Percentiles rank a stretch among this genome's conserved stretches.
Evolutionary conservation across 2,329 filamentous ascomycete genomes (phyloP).

Genomic region (Emmonsiellopsis sp.): DNA sequence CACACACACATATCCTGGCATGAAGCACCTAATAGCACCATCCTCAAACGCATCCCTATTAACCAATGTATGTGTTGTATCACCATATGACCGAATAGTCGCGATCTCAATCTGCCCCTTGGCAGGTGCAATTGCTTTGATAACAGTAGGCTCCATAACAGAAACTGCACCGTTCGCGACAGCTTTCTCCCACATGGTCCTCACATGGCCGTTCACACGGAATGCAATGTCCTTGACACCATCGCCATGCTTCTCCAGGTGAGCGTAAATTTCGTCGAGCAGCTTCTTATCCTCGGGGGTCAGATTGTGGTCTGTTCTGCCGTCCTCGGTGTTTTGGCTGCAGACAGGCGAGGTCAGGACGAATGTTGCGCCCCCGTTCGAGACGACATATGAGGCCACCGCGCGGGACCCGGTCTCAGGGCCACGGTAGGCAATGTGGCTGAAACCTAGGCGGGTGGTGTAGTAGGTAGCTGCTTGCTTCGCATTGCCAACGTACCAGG

Average conservation of each 20-base stretch:
- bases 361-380: constrained; percentile 68
- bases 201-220: constrained; percentile 66
- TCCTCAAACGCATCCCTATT: constrained; percentile 60
- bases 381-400: constrained; percentile 70
- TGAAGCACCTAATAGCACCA: constrained; percentile 43
- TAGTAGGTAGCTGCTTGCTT: constrained; percentile 87
- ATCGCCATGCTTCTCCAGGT: constrained; percentile 76
- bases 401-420: constrained; percentile 76
- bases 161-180: constrained; percentile 57
- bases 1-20: constrained; percentile 63
- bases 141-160: constrained; percentile 51
- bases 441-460: constrained; percentile 72
- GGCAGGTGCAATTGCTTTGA: constrained; percentile 42
- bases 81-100: constrained; percentile 75
- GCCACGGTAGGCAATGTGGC: constrained; percentile 67
- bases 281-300: constrained; percentile 51
- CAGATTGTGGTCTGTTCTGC: constrained; percentile 50
- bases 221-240: constrained; percentile 90
- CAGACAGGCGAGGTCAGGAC: constrained; percentile 75
- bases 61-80: constrained; percentile 82
- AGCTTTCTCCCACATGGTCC: constrained; percentile 63
- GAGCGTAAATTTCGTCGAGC: constrained; percentile 64
- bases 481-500: constrained; percentile 90
- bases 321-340: constrained; percentile 40
- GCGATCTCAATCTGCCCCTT: constrained; percentile 59